Evolutionary conservation across 352 stramenopile genomes (phyloP).

Genomic region (Globisporangium nagaii): DNA sequence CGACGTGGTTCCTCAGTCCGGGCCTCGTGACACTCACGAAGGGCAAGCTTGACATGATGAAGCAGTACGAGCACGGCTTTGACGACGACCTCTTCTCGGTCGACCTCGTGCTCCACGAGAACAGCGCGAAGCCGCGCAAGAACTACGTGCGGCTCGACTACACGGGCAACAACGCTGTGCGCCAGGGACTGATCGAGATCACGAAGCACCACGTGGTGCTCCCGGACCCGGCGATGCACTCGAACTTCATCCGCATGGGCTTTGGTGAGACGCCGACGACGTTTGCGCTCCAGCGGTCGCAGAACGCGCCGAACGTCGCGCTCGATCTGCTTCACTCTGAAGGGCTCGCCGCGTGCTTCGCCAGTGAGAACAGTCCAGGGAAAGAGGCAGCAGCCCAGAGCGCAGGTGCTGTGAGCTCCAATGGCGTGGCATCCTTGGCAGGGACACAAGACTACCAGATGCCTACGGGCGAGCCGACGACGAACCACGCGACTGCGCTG

Average conservation of each 20-base stretch:
- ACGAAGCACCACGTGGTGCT: conserved; percentile 74
- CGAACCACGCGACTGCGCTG: conserved; percentile 12
- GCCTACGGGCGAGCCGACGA: conserved; percentile 10
- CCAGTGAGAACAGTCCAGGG: conserved; percentile 18
- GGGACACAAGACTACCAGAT: too few relatives aligned
- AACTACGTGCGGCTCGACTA: conserved; percentile 52
- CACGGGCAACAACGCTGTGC: conserved; percentile 59
- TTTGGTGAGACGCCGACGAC: conserved; percentile 70
- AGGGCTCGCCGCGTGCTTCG: conserved; percentile 45
- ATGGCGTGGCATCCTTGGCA: too few relatives aligned
- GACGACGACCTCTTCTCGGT: conserved; percentile 77
- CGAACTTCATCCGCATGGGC: conserved; percentile 76
- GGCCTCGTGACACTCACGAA: conserved; percentile 75
- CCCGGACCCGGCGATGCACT: conserved; percentile 73
- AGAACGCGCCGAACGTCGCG: conserved; percentile 71
- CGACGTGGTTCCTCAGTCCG: conserved; percentile 66
- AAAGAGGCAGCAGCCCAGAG: not conserved
- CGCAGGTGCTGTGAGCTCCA: not conserved
- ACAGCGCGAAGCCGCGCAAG: conserved; percentile 25
- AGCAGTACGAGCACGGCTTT: conserved; percentile 81
- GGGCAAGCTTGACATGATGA: conserved; percentile 74
- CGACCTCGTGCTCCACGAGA: conserved; percentile 71
- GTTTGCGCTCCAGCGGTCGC: conserved; percentile 71
- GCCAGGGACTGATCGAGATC: conserved; percentile 73
- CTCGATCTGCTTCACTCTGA: conserved; percentile 72